Base-by-base conservation (phyloP, 129 eudicot species). In the Flaveria trinervia region DNA sequence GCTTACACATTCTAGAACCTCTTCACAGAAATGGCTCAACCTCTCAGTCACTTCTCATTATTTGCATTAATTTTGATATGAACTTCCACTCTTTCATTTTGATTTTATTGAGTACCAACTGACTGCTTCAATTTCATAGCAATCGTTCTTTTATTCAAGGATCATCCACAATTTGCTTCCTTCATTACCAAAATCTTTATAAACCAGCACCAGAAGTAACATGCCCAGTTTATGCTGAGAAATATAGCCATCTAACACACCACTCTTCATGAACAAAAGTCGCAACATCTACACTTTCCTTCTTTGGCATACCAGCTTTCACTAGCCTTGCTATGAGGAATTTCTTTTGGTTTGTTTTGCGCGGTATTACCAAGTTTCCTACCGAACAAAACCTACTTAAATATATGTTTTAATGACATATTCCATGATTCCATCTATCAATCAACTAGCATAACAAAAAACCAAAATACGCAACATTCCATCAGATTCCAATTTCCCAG, bases 1-100 rank as follows among this genome's bases (percentile, higher is more conserved):
- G 67, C 67, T 62, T 15, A 62, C 39, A 60, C 68, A 20, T 20
- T 23, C 67, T 62, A 62, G 68, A 28, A 62, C 41, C 41, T 12
- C 22, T 62, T 62, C 11, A 28, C 2, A 62, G 68, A 62, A 62
- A 14, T 62, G 30, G 68, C 45, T 28, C 22, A 62, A 28, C 44
- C 28, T 4, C 45, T 62, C 44, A 20, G 13, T 18, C 0, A 20
- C 4, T 56, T 56, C 13, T 56, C 12, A 7, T 56, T 56, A 16
- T 52, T 56, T 56, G 62, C 62, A 56, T 56, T 20, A 20, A 17
- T 9, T 7, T 7, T 26, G 8, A 56, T 12, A 60, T 12, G 2
- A 60, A 60, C 39, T 22, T 59, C 65, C 36, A 59, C 10, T 36
- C 1, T 59, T 59, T 59, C 23, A 20, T 0, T 4, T 11, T 59